Evolutionary conservation across 176 grass and related monocot genomes (phyloP), one percentile per base, ranked within the genome.

Genomic region (Eleusine coracana): DNA sequence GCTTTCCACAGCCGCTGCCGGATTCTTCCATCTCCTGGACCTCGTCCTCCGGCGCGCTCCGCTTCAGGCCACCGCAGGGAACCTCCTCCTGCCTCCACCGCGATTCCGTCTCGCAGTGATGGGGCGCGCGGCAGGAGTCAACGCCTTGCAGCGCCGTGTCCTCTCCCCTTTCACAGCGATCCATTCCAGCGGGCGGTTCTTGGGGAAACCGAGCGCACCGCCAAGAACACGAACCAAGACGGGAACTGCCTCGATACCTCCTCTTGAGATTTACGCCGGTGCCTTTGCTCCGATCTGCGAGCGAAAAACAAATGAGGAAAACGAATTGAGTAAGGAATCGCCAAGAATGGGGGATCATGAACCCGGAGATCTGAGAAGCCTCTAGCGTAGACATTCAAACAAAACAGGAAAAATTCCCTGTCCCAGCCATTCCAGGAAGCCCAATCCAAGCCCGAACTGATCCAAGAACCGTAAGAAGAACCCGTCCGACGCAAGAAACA

Each of bases 21-120:
- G 71, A 76, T 58, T 76, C 68, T 4, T 84, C 70, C 28, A 77
- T 9, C 17, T 80, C 71, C 27, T 58, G 59, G 78, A 69, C 62
- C 15, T 70, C 71, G 13, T 60, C 51, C 62, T 75, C 81, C 52
- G 69, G 83, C 11, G 60, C 29, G 9, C 38, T 36, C 52, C 73
- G 71, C 87, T 77, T 90, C 17, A 31, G 23, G 37, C 76, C 75
- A 39, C 82, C 56, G 16, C 58, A 73, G 23, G 82, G 42, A n/a
- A 85, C 64, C 69, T 6, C 69, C 37, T 68, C 81, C 6, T 34
- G 31, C 31, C 51, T 36, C 86, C 71, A 91, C 86, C 75, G 84
- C 54, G 83, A 85, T 41, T 89, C 86, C 31, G 51, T 68, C 75
- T 91, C 71, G 72, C 79, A 83, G 80, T n/a, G 87, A 54, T 18